Conservation (phyloP, 139 green algal species). For the Zygnema circumcarinatum region DNA sequence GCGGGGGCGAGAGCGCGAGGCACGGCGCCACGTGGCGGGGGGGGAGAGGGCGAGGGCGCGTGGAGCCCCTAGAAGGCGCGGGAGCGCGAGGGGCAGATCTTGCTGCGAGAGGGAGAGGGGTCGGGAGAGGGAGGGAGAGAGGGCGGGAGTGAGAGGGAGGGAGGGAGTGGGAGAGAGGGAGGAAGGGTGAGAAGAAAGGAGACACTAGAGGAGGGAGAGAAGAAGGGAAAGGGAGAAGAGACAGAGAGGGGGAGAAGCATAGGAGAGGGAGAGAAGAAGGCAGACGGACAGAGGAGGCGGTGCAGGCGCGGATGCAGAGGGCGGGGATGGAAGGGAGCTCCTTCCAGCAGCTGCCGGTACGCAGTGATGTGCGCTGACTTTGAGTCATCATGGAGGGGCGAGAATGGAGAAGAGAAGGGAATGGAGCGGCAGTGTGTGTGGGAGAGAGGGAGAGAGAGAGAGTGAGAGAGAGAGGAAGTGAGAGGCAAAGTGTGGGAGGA, state of each 20-base stretch:
- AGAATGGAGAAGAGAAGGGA: too few species aligned
- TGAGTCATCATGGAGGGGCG: too few species aligned
- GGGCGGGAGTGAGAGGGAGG: background rate
- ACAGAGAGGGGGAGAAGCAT: background rate
- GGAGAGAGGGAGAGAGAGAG: too few species aligned
- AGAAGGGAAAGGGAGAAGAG: background rate
- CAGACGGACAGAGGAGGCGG: background rate
- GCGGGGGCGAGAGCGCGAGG: background rate
- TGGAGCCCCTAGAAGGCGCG: background rate
- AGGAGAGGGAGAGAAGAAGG: background rate
- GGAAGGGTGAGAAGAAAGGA: background rate
- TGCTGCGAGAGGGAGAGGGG: background rate
- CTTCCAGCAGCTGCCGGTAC: too few species aligned
- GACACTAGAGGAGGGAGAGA: background rate
- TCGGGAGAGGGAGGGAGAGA: background rate
- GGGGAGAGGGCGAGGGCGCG: background rate
- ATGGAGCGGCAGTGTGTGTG: too few species aligned
- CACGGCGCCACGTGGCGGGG: background rate
- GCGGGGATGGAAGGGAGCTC: background rate
- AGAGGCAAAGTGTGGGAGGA: background rate
- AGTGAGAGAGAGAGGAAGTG: background rate
- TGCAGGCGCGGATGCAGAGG: background rate
- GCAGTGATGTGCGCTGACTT: too few species aligned
- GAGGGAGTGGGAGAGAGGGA: background rate
- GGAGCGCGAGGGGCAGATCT: background rate